Base-by-base conservation (phyloP, 2,329 filamentous ascomycete genomes). In the Myrmaecium sp. region DNA sequence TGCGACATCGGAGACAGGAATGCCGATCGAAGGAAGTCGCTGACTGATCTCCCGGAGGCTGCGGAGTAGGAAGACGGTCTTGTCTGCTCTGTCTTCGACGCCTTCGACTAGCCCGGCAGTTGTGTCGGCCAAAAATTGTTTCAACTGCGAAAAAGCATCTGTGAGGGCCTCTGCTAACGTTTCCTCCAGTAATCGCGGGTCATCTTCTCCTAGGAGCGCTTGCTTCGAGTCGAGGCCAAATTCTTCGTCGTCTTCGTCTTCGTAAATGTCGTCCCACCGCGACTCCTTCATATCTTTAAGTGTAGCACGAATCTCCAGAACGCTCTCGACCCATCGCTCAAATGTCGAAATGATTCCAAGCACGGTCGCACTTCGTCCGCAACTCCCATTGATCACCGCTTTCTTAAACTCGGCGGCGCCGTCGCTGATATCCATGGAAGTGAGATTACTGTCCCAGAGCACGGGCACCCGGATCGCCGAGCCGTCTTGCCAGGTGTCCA, bases 211-310 rank as follows among this genome's bases (percentile, higher is more conserved):
- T 8, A 92, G 59, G 0, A 73, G 48, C 19, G 64, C 62, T 38
- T 81, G 74, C 17, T 74, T 64, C 11, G 62, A 61, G 33, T 80
- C 73, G 12, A 77, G 65, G 1, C 65, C 69, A 28, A 77, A 63
- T 34, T 84, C 77, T 32, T 82, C 75, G 32, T 82, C 71, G 8
- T 57, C 53, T 26, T 76, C 70, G 26, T 82, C 76, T 21, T 81
- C 69, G 26, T 77, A 69, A 15, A 73, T 62, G 33, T 80, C 74
- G 34, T 84, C 75, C 77, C 79, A 84, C 30, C 70, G 66, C 36
- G 74, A 69, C 24, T 66, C 65, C 33, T 61, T 67, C 38, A 89
- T 64, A 31, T 68, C 61, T 21, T 71, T 68, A 5, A 83, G 64
- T 3, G 74, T 60, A 11, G 59, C 56, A 22, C 63, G 64, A 9